Base-by-base conservation (phyloP, 441 rosid species). In the Pelargonium fulgidum region DNA sequence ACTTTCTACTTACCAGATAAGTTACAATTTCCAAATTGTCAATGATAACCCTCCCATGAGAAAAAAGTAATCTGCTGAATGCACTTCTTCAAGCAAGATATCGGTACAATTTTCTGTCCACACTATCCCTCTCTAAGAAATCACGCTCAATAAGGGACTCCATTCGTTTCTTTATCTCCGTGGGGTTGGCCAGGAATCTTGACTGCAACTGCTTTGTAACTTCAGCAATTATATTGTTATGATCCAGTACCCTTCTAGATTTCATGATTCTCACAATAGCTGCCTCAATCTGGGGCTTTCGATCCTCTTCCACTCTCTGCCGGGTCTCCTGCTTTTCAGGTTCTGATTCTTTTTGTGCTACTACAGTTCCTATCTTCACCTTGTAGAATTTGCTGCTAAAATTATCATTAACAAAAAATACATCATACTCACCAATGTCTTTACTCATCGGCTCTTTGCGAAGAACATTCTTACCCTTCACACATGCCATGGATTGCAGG, bases 261-360 rank as follows among this genome's bases (percentile, higher is more conserved):
- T 93, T 91, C 98, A 93, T 93, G 82, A 93, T 89, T 82, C 97
- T 87, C 74, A 93, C 99, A 13, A 91, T 78, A 19, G 99, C 99
- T 12, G 99, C 99, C 85, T 93, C 97, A 19, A 93, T 93, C 85
- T 91, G 96, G 3, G 96, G 96, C 81, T 91, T 91, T 83, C 99
- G 86, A 72, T 91, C 99, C 81, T 91, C 97, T 79, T 93, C 97
- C 72, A 93, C 99, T 76, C 99, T 88, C 76, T 89, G 96, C 62
- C 99, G 79, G 24, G 98, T 93, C 85, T 93, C 98, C 80, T 86
- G 97, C 80, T 89, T 93, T 82, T 93, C 97, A 0, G 97, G 97
- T 69, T 93, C 98, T 0, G 98, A 84, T 76, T 93, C 98, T 83
- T 91, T 91, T 20, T 91, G 98, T 0, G 98, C 98, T 65, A 88